Percentiles rank a stretch among this genome's conserved stretches.
These are phyloP conservation scores for Exophiala phaeomuriformis DNA, from an alignment of 2,329 filamentous ascomycete species.

Conservation along the genomic window DNA sequence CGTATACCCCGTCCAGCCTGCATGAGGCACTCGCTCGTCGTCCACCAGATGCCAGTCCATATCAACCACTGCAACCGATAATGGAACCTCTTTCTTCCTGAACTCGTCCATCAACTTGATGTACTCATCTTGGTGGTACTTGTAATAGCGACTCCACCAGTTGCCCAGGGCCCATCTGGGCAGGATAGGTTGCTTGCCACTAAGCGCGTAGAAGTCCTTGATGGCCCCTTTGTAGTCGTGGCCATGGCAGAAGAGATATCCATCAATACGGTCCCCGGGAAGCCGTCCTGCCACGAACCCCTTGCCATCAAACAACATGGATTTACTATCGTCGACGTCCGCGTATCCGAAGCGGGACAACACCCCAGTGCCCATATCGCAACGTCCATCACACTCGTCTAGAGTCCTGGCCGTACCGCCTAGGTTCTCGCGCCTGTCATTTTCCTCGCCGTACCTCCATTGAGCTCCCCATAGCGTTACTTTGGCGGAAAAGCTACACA, in stretches of 20 bases:
- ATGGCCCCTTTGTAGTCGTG: constrained; percentile 51
- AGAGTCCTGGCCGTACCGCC: constrained; percentile 49
- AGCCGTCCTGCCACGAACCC: constrained; percentile 44
- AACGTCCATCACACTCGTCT: constrained; percentile 47
- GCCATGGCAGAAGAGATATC: constrained; percentile 55
- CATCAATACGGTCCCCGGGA: constrained; percentile 43
- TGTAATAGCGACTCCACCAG: constrained; percentile 60
- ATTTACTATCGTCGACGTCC: constrained; percentile 47
- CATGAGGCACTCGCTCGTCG: constrained; percentile 39
- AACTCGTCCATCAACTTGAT: constrained; percentile 53
- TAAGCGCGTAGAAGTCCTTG: constrained; percentile 49
- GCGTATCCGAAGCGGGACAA: constrained; percentile 47
- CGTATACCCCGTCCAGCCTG: constrained; percentile 57
- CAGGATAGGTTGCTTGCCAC: constrained; percentile 49
- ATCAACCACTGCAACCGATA: constrained; percentile 55
- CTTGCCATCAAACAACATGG: constrained; percentile 50
- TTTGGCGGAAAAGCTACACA: constrained; percentile 38
- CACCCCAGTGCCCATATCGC: constrained; percentile 46
- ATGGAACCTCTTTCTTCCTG: constrained; percentile 44
- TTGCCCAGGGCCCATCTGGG: constrained; percentile 56
- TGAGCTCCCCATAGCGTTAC: constrained; percentile 36
- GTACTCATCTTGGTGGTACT: constrained; percentile 51
- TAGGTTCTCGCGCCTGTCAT: constrained; percentile 31
- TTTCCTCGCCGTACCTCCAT: constrained; percentile 49
- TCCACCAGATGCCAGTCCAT: constrained; percentile 60